Base-by-base conservation (phyloP, 495 filamentous ascomycete species). In the Daldinia caldariorum region DNA sequence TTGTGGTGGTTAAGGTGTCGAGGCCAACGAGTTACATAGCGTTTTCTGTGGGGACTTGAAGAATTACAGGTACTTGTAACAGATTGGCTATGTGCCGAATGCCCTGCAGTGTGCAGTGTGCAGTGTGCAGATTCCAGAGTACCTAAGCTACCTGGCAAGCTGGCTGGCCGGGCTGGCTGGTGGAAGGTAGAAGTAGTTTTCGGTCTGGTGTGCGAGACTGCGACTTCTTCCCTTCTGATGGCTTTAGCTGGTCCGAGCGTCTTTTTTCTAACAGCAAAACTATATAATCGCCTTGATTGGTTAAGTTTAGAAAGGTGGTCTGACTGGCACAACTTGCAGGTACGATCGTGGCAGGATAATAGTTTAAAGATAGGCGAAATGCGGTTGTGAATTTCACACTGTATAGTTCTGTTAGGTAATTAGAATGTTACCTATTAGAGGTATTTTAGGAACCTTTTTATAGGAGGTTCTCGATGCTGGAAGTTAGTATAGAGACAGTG, bases 11-110 rank as follows among this genome's bases (percentile, higher is more conserved):
- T 43, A 53, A 50, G 47, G 64, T 59, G 55, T 66, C 56, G 61
- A 67, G 55, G 54, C 54, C 43, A 63, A 66, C 63, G 63, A 67
- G 63, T 71, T 67, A 66, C 67, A 70, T 70, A 47, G 57, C 69
- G 51, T 63, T 56, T 59, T 53, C 55, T 32, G 61, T 62, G 58
- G 62, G 51, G 61, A 67, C 64, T 53, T 58, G 12, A 43, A 43
- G 51, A 50, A 53, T 58, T 58, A 51, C n/a, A 54, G 45, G 47
- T 62, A 50, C 53, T 59, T 1, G 1, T 26, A 63, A 64, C 37
- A 60, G 61, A 58, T 63, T 62, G 16, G 32, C 34, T 50, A 14
- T 37, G 37, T 35, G 34, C 34, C 26, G 26, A 26, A 26, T 26
- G 26, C 26, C 26, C 26, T 26, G 34, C 34, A 7, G 32, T 22